Conservation (phyloP, 2,329 filamentous ascomycete species). For the Karstenula rhodostoma region DNA sequence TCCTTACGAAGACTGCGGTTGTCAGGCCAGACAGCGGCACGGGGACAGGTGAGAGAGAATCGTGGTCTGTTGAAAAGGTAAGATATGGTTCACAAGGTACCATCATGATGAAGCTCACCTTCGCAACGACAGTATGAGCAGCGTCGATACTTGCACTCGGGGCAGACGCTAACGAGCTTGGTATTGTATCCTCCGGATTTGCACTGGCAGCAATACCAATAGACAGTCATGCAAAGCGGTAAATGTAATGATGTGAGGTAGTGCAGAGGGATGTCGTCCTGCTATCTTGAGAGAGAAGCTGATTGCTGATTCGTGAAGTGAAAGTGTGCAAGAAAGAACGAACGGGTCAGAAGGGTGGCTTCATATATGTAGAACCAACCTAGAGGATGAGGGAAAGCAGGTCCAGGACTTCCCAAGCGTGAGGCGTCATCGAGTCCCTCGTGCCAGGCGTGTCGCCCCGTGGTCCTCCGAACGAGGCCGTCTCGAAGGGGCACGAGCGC, state of each 20-base stretch:
- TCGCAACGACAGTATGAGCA: not conserved
- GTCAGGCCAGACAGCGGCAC: not conserved
- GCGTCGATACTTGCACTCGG: not conserved
- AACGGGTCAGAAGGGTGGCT: not conserved
- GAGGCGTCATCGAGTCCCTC: constrained; percentile 1
- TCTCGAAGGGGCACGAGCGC: constrained; percentile 5
- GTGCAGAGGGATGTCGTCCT: not conserved
- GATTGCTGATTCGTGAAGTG: not conserved
- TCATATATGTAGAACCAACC: constrained; percentile 1
- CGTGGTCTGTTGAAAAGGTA: not conserved
- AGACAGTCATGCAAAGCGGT: not conserved
- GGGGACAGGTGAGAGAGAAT: not conserved
- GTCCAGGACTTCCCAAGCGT: not conserved
- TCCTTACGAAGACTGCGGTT: not conserved
- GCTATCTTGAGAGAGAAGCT: not conserved
- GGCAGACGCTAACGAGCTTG: not conserved
- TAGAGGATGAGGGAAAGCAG: not conserved
- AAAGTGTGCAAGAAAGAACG: not conserved
- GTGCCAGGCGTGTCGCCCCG: constrained; percentile 8
- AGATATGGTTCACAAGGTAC: not conserved
- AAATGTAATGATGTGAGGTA: not conserved
- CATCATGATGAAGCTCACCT: not conserved
- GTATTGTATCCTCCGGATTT: constrained; percentile 11
- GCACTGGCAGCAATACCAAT: constrained; percentile 17
- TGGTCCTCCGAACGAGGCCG: constrained; percentile 8